Evolutionary conservation across 305 asterid species (phyloP).

Genomic region (Fraxinus angustifolia): DNA sequence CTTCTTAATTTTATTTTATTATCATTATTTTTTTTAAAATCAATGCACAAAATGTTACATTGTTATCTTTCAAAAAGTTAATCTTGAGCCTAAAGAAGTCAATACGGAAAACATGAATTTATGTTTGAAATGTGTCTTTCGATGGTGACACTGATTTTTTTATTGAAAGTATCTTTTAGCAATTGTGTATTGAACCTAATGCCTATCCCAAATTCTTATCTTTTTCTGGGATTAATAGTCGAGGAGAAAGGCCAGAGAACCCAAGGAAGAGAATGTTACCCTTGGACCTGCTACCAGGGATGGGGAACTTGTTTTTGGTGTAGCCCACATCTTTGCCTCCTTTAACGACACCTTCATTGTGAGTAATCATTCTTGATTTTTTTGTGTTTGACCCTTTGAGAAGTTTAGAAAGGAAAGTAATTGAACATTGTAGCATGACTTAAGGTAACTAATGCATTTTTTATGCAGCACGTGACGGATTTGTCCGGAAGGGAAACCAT

Average conservation of each 20-base stretch:
- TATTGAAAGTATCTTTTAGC: background rate
- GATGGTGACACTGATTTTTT: background rate
- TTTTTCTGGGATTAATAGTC: slow-evolving; percentile 14
- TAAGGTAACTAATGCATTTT: background rate
- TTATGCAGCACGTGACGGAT: slow-evolving; percentile 33
- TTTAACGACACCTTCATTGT: slow-evolving; percentile 37
- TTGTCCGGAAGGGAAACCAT: slow-evolving; percentile 32
- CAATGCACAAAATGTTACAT: background rate
- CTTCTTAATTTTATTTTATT: background rate
- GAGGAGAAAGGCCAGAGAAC: slow-evolving; percentile 21
- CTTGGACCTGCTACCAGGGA: slow-evolving; percentile 20
- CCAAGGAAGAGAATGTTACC: slow-evolving; percentile 23
- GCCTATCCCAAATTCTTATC: background rate
- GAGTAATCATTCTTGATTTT: slow-evolving; percentile 14
- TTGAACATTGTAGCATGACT: background rate
- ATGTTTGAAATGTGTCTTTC: background rate
- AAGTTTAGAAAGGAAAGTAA: background rate
- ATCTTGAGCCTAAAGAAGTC: background rate
- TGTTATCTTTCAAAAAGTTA: background rate
- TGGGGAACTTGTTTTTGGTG: slow-evolving; percentile 22
- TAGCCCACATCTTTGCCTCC: slow-evolving; percentile 25
- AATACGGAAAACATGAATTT: background rate
- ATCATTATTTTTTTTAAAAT: background rate
- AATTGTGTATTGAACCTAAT: background rate
- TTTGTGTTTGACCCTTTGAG: background rate